These are phyloP conservation scores for Hypoxylon sp. DNA, from an alignment of 2,329 filamentous ascomycete species.

Conservation along the genomic window DNA sequence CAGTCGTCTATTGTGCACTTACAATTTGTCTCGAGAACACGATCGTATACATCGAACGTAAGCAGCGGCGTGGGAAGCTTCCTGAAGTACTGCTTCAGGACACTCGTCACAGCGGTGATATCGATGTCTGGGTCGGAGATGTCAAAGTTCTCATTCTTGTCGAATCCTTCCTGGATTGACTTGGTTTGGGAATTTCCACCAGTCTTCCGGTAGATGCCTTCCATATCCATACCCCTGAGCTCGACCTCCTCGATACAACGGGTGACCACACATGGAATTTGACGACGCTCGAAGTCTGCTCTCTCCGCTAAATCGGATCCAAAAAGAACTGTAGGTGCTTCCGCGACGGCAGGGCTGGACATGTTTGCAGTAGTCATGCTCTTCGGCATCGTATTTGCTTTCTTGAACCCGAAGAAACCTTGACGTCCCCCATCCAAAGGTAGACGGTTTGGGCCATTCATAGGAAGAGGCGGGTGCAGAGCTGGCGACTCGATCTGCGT, in stretches of 20 bases:
- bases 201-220: conserved; percentile 98
- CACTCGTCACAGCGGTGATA: conserved; percentile 94
- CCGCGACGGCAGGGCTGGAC: conserved; percentile 52
- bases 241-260: conserved; percentile 98
- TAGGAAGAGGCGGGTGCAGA: conserved; percentile 37
- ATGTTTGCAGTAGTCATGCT: conserved; percentile 56
- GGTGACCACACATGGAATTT: conserved; percentile 89
- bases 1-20: conserved; percentile 48
- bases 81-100: conserved; percentile 97
- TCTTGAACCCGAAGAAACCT: conserved; percentile 72
- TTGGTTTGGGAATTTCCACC: conserved; percentile 93
- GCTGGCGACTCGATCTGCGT: conserved; percentile 61
- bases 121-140: conserved; percentile 94
- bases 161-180: conserved; percentile 88
- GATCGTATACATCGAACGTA: conserved; percentile 92
- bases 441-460: conserved; percentile 47
- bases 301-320: conserved; percentile 88
- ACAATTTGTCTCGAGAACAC: conserved; percentile 82
- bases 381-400: conserved; percentile 62
- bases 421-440: conserved; percentile 55
- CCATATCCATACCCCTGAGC: conserved; percentile 92
- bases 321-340: conserved; percentile 73
- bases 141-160: conserved; percentile 84
- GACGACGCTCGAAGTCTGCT: conserved; percentile 85
- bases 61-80: conserved; percentile 89